Evolutionary conservation across 768 basidiomycete genomes (phyloP), one percentile per base, ranked within the genome.

Genomic region (Lentinula boryana): DNA sequence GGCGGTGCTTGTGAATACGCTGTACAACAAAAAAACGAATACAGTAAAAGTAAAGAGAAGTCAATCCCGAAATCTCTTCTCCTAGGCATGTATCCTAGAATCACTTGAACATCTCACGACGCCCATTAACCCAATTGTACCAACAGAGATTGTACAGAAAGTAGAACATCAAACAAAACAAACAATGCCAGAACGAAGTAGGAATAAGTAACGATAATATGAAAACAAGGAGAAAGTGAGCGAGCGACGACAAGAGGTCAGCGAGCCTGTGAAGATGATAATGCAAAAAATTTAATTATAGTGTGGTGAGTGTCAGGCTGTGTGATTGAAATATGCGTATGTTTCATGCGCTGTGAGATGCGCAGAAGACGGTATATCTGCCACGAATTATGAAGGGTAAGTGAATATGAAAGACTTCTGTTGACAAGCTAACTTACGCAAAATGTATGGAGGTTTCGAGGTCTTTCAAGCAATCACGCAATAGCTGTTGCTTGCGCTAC

Each of bases 391-490:
- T 8, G 7, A 21, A 27, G 3, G 27, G 53, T 32, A 16, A 16
- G 35, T 7, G 7, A 10, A 10, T 8, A 21, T 33, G 36, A 38
- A 21, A 35, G 2, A 13, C 3, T 4, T 10, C 18, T 21, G 36
- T 8, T 18, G n/a, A 23, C 15, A n/a, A 36, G 33, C 32, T 15
- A 5, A 35, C 53, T 54, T 38, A 54, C 53, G 36, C 36, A 54
- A 32, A 54, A 40, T 21, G 35, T 13, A 9, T 38, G 0, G 5
- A 36, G 4, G 36, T 13, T 36, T 16, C n/a, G 18, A 35, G 51
- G n/a, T 13, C 36, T 38, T 48, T 50, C 35, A 58, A 12, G 57
- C 57, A 40, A 58, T 58, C 8, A 58, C 46, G 46, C 57, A 58
- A n/a, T 48, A 33, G 27, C 57, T 58, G 18, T 50, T 58, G 43